These are phyloP conservation scores for Alternaria arborescens DNA, from an alignment of 2,329 filamentous ascomycete genomes.

Conservation along the genomic window DNA sequence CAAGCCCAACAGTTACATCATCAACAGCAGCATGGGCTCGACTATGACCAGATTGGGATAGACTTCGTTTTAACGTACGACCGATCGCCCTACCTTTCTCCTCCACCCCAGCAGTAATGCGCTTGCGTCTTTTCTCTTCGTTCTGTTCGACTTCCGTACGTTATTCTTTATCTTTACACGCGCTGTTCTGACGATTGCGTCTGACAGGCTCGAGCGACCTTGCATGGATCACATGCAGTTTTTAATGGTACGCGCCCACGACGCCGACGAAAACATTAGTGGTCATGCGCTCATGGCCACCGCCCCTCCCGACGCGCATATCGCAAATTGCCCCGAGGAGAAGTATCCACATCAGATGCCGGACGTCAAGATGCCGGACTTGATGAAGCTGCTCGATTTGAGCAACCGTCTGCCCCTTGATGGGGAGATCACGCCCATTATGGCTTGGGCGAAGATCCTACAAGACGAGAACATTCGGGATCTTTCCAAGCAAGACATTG, in stretches of 20 bases:
- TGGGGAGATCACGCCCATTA: constrained; percentile 92
- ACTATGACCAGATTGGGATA: constrained; percentile 85
- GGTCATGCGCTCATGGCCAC: constrained; percentile 95
- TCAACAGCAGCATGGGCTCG: constrained; percentile 58
- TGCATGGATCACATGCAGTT: constrained; percentile 92
- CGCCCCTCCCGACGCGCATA: constrained; percentile 77
- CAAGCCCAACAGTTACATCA: constrained; percentile 29
- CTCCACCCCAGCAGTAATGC: constrained; percentile 52
- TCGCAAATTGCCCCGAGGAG: constrained; percentile 63
- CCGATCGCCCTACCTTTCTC: constrained; percentile 66
- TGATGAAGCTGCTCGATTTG: constrained; percentile 83
- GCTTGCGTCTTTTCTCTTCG: constrained; percentile 29
- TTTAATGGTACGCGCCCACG: constrained; percentile 69
- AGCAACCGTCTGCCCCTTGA: constrained; percentile 84
- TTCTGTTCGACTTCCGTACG: constrained; percentile 35
- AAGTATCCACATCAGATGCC: constrained; percentile 76
- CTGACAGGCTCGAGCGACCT: constrained; percentile 80
- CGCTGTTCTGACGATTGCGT: constrained; percentile 43
- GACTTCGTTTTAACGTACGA: constrained; percentile 93
- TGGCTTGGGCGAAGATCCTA: constrained; percentile 88
- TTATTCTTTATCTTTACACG: constrained; percentile 31
- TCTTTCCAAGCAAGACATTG: constrained; percentile 73
- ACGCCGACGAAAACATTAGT: constrained; percentile 66
- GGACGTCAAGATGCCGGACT: constrained; percentile 74
- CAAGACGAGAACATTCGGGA: constrained; percentile 66